Evolutionary conservation across 2,329 filamentous ascomycete genomes (phyloP).

Genomic region (Talaromyces sp.): DNA sequence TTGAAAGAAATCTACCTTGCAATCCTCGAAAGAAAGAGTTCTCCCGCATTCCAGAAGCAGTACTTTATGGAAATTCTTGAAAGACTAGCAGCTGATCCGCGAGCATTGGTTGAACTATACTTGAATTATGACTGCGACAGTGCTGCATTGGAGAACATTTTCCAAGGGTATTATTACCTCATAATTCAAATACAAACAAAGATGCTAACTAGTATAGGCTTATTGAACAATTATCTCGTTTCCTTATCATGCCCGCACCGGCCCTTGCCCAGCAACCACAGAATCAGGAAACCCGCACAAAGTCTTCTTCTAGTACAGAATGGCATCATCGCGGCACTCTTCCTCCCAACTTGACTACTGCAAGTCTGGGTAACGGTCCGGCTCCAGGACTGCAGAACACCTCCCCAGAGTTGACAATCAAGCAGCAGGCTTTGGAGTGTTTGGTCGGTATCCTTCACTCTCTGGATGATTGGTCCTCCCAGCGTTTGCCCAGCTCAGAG

Average conservation of each 20-base stretch:
- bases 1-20: slow-evolving; percentile 95
- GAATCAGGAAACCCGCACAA: slow-evolving; percentile 68
- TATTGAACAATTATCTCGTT: slow-evolving; percentile 86
- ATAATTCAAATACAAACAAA: slow-evolving; percentile 5
- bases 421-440: slow-evolving; percentile 80
- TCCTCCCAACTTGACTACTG: slow-evolving; percentile 77
- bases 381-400: slow-evolving; percentile 54
- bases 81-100: slow-evolving; percentile 75
- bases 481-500: slow-evolving; percentile 52
- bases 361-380: slow-evolving; percentile 57
- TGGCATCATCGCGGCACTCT: slow-evolving; percentile 84
- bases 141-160: slow-evolving; percentile 89
- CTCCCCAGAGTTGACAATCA: slow-evolving; percentile 84
- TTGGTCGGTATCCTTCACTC: slow-evolving; percentile 84
- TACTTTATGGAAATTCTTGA: slow-evolving; percentile 84
- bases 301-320: slow-evolving; percentile 56
- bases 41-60: slow-evolving; percentile 83
- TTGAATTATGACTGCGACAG: slow-evolving; percentile 98
- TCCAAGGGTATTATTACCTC: slow-evolving; percentile 55
- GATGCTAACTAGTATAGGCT: slow-evolving; percentile 45
- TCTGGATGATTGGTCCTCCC: slow-evolving; percentile 85
- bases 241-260: slow-evolving; percentile 71
- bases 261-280: slow-evolving; percentile 76
- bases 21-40: slow-evolving; percentile 79
- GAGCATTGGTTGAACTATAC: slow-evolving; percentile 88